Percentiles rank a stretch among this genome's conserved stretches.
Evolutionary conservation across 2,329 filamentous ascomycete species (phyloP).

Genomic region (Aspergillus versicolor): DNA sequence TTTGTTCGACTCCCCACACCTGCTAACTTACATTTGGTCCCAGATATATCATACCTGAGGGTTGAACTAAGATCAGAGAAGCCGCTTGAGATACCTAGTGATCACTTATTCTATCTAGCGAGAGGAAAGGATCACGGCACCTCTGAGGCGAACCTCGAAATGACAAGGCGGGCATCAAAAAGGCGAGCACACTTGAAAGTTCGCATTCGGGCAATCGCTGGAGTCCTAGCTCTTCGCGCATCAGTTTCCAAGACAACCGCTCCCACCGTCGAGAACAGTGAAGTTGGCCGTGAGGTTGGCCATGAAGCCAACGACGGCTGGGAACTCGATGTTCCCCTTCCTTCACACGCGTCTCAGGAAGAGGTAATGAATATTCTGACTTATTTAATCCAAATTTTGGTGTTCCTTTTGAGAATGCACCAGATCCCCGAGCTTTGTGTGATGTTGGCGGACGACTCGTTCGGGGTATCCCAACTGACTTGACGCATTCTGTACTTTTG

Average conservation of each 20-base stretch:
- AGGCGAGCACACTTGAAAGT: constrained; percentile 7
- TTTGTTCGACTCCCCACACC: neutral
- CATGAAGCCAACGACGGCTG: neutral
- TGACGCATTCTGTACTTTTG: neutral
- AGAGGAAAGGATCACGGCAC: neutral
- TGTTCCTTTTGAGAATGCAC: constrained; percentile 1
- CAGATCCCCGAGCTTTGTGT: neutral
- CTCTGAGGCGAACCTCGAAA: constrained; percentile 5
- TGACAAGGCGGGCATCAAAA: neutral
- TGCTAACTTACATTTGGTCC: neutral
- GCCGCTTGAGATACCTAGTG: neutral
- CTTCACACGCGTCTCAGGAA: neutral
- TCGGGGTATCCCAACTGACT: neutral
- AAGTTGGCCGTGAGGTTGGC: neutral
- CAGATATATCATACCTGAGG: constrained; percentile 4
- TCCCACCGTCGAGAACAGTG: neutral
- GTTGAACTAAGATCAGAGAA: neutral
- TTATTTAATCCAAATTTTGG: constrained; percentile 2
- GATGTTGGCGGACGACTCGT: neutral
- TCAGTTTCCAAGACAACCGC: constrained; percentile 7
- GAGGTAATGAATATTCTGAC: constrained; percentile 2
- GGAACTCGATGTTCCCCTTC: constrained; percentile 3
- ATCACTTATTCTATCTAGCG: constrained; percentile 6
- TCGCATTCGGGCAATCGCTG: constrained; percentile 3
- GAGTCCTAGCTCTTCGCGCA: constrained; percentile 7